Base-by-base conservation (phyloP, 148 eudicot genomes). In the Silene latifolia region DNA sequence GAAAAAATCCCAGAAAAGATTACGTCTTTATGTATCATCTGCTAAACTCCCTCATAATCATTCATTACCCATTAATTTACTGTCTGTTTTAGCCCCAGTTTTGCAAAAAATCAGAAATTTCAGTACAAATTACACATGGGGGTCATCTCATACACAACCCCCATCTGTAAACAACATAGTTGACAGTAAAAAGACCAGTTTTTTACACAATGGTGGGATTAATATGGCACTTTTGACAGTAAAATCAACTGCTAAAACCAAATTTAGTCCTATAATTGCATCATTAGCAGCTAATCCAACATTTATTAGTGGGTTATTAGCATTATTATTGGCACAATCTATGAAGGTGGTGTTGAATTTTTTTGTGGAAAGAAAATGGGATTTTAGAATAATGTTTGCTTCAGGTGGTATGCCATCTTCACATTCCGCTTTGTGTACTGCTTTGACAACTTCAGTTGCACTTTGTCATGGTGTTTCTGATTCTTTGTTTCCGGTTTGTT, bases 331-430 rank as follows among this genome's bases (percentile, higher is more conserved):
- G 51, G 98, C 98, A 4, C 98, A 91, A 67, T 91, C 88, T 7
- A 35, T 77, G 32, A 93, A 93, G 58, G 85, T 91, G 25, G 6
- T 91, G 54, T 77, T 93, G 83, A 89, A 91, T 73, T 91, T 93
- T 62, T 77, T 79, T 63, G 85, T 93, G 69, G 94, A 91, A 78
- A 93, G 82, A 80, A 91, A 87, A 76, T 93, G 97, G 93, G 89
- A 93, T 75, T 76, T 89, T 67, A 83, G 85, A 78, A 23, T 86
- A 17, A 78, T 91, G 81, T 93, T 78, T 84, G 80, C 91, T 35
- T 93, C 91, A 9, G 98, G 98, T n/a, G 98, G 98, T 3, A 93
- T 93, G 98, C 98, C 98, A 11, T 93, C 98, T 68, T 93, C 98
- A 3, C 98, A 93, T 65, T 86, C 98, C 1, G 93, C 98, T 25